These are phyloP conservation scores for Plasmopara muralis DNA, from an alignment of 352 stramenopile species.

Conservation along the genomic window DNA sequence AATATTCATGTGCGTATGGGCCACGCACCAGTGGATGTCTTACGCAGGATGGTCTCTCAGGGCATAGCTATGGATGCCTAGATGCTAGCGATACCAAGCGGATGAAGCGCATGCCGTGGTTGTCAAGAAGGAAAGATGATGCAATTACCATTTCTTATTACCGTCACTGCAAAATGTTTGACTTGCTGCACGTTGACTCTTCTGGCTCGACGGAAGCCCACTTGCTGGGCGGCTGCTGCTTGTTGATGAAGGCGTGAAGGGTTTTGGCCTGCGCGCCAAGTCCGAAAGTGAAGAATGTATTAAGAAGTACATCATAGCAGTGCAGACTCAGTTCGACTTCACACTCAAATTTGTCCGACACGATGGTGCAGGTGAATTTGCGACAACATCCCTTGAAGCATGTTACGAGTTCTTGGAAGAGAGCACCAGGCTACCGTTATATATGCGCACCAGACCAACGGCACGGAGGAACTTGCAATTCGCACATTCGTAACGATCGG, in stretches of 20 bases:
- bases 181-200: neutral
- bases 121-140: neutral
- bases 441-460: conserved; percentile 2
- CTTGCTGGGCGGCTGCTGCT: too few relatives aligned
- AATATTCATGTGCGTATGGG: neutral
- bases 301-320: too few relatives aligned
- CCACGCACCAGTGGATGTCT: neutral
- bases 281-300: too few relatives aligned
- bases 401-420: neutral
- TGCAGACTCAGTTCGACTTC: too few relatives aligned
- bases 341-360: too few relatives aligned
- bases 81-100: neutral
- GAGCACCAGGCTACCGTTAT: neutral
- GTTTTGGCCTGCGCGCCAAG: too few relatives aligned
- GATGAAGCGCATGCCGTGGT: neutral
- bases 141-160: neutral
- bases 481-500: too few relatives aligned
- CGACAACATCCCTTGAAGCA: neutral
- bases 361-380: too few relatives aligned
- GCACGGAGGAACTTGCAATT: neutral
- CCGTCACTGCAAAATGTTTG: neutral
- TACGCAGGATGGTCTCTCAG: neutral
- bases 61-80: neutral
- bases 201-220: neutral
- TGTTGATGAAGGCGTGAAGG: too few relatives aligned